Conservation (phyloP, 2,329 filamentous ascomycete genomes). For the Fusarium stilboides region DNA sequence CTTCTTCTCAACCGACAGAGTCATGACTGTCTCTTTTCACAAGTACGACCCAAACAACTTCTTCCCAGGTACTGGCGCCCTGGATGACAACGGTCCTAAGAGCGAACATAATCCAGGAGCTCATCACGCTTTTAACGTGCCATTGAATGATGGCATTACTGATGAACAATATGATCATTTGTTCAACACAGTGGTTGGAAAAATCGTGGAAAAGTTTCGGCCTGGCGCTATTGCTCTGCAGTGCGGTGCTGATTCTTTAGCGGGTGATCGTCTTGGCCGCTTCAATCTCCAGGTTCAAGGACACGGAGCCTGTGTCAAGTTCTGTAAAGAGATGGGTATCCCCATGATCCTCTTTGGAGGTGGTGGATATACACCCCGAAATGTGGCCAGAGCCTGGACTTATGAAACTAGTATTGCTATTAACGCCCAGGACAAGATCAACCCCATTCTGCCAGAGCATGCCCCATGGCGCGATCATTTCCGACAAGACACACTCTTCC, state of each 20-base stretch:
- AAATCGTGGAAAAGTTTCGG: conserved; percentile 86
- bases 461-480: conserved; percentile 92
- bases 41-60: conserved; percentile 90
- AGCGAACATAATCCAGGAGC: conserved; percentile 89
- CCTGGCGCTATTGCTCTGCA: conserved; percentile 94
- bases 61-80: conserved; percentile 91
- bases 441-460: conserved; percentile 81
- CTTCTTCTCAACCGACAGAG: conserved; percentile 89
- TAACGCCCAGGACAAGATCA: conserved; percentile 78
- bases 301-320: conserved; percentile 91
- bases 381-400: conserved; percentile 96
- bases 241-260: conserved; percentile 94
- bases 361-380: conserved; percentile 95
- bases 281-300: conserved; percentile 98
- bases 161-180: conserved; percentile 90
- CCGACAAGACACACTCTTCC: conserved; percentile 88
- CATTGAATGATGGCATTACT: conserved; percentile 90
- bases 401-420: conserved; percentile 96
- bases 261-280: conserved; percentile 91
- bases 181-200: conserved; percentile 85
- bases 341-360: conserved; percentile 94
- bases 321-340: conserved; percentile 84
- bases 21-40: conserved; percentile 96
- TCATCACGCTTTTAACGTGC: conserved; percentile 92
- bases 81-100: conserved; percentile 87